A percentile compares a stretch with the other conserved stretches of the same genome.
These are phyloP conservation scores for Dryas integrifolia DNA, from an alignment of 331 rosid species.

Conservation along the genomic window DNA sequence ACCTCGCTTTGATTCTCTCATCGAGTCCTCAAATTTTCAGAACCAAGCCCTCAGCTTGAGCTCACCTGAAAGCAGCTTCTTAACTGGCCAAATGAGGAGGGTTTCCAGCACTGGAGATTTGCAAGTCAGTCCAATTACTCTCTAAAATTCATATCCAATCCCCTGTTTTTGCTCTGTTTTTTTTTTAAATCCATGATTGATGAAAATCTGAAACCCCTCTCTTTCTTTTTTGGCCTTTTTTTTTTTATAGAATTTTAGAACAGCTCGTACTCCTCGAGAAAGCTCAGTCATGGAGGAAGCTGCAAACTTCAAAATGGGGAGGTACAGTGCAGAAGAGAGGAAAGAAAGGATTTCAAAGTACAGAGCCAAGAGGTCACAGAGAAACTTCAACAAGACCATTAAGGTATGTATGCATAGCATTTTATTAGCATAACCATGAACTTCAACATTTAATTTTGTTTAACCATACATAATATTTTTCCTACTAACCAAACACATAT, in stretches of 20 bases:
- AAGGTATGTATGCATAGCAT: constrained; percentile 45
- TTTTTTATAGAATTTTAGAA: constrained; percentile 42
- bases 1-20: constrained; percentile 37
- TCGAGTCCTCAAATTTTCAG: constrained; percentile 45
- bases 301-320: constrained; percentile 64
- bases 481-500: neutral
- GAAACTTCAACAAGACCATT: constrained; percentile 93
- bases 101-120: constrained; percentile 77
- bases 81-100: constrained; percentile 51
- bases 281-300: constrained; percentile 51
- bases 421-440: too few relatives aligned
- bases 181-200: neutral
- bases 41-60: constrained; percentile 27
- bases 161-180: neutral
- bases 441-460: neutral
- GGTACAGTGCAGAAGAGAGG: constrained; percentile 81
- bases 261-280: constrained; percentile 41
- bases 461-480: neutral
- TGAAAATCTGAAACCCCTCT: too few relatives aligned
- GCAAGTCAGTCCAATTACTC: constrained; percentile 45
- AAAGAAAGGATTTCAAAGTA: constrained; percentile 76
- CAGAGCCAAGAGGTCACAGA: constrained; percentile 90
- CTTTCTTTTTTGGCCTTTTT: neutral
- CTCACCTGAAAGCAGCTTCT: constrained; percentile 47
- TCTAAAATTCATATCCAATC: neutral